Base-by-base conservation (phyloP, 176 grass and related monocot species). In the Bothriochloa decipiens region DNA sequence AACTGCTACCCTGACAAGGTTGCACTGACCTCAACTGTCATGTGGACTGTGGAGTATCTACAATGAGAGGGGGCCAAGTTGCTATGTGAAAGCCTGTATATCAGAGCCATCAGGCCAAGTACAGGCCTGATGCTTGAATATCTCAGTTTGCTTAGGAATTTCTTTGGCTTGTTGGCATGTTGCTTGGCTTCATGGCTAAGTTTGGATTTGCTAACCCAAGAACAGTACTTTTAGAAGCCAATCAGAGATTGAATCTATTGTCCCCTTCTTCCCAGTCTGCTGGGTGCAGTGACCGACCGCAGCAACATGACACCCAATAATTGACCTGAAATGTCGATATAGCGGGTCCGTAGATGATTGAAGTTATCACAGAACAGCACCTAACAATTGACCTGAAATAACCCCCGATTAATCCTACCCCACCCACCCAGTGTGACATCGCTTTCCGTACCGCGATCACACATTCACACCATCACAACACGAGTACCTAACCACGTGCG, bases 401-500 rank as follows among this genome's bases (percentile, higher is more conserved):
- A 5, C 11, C 45, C 43, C 55, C 26, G 3, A 23, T 43, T 70
- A 53, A 23, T 81, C 52, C 45, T 60, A 47, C 37, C 83, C n/a
- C n/a, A n/a, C 83, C 37, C 79, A 90, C 88, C 18, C 45, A 60
- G 77, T 73, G 72, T 46, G 5, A 79, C 79, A 77, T 70, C 63
- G 67, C 65, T 88, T 66, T 57, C 61, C 20, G 69, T 33, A 65
- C 42, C 32, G 61, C 70, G 45, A 80, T 26, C 33, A 68, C 22
- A 13, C 42, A 80, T 68, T 80, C 64, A 47, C 49, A 68, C 53
- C 26, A 20, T 36, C 70, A 70, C n/a, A 65, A 89, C 64, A 37
- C 13, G 41, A n/a, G n/a, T n/a, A n/a, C n/a, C n/a, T n/a, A n/a
- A n/a, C n/a, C n/a, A n/a, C 72, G 86, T 36, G 72, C 57, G 83